Conservation (phyloP, 139 green algal species). For the Chlamydomonas sphaeroides region DNA sequence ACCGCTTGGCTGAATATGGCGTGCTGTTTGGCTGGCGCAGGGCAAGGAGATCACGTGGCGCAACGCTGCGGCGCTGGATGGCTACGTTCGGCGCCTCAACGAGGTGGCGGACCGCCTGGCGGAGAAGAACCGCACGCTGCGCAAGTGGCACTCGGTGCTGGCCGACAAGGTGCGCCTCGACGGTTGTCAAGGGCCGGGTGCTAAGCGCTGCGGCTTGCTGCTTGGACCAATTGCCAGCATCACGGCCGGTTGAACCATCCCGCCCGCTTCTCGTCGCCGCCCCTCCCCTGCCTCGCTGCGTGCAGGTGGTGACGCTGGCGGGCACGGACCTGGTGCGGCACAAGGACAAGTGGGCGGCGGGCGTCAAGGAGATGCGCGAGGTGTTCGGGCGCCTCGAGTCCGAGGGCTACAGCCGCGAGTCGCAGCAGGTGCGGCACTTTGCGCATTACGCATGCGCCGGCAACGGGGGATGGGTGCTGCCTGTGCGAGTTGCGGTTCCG, state of each 20-base stretch:
- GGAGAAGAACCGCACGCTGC: slow-evolving; percentile 65
- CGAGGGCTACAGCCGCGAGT: slow-evolving; percentile 68
- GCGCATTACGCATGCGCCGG: too few species aligned
- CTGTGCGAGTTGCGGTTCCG: too few species aligned
- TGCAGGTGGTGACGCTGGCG: slow-evolving; percentile 72
- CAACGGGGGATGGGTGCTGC: too few species aligned
- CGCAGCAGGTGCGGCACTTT: slow-evolving; percentile 64
- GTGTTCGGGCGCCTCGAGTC: slow-evolving; percentile 73
- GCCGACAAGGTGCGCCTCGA: slow-evolving; percentile 60
- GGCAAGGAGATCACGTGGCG: slow-evolving; percentile 84
- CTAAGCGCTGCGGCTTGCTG: too few species aligned
- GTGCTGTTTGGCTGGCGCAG: too few species aligned
- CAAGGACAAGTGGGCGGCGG: slow-evolving; percentile 73
- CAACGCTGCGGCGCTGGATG: slow-evolving; percentile 76
- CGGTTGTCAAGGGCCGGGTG: too few species aligned
- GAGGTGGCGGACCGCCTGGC: slow-evolving; percentile 64
- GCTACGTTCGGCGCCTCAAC: slow-evolving; percentile 73
- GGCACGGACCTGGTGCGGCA: slow-evolving; percentile 76
- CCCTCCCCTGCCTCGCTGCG: too few species aligned
- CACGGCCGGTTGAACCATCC: too few species aligned
- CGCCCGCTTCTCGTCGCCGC: too few species aligned
- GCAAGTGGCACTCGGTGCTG: slow-evolving; percentile 69
- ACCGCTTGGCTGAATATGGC: too few species aligned
- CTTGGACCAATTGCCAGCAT: too few species aligned
- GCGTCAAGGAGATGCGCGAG: slow-evolving; percentile 78